A percentile compares a stretch with the other conserved stretches of the same genome.
These are phyloP conservation scores for Cyberlindnera bimundalis DNA, from an alignment of 805 yeast species.

Conservation along the genomic window DNA sequence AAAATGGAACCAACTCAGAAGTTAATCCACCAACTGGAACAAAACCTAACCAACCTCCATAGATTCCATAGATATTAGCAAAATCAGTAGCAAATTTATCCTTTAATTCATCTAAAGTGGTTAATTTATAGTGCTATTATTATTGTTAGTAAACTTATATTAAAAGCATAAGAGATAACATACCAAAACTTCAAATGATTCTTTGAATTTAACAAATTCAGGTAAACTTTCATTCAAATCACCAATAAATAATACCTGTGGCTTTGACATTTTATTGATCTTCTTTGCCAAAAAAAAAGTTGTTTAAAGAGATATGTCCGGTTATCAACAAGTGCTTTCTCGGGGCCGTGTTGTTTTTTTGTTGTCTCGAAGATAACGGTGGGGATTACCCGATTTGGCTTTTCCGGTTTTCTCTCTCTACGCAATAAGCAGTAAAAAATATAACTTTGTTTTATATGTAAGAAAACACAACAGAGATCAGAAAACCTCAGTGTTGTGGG, in stretches of 20 bases:
- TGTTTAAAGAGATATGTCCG: too few species aligned
- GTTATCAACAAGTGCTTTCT: too few species aligned
- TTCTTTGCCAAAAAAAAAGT: neutral
- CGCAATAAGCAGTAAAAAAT: too few species aligned
- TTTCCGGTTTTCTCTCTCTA: too few species aligned
- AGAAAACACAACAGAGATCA: too few species aligned
- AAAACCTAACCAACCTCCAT: slow-evolving; percentile 60
- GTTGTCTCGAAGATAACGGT: too few species aligned
- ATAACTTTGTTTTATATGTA: too few species aligned
- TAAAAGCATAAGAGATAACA: slow-evolving; percentile 1
- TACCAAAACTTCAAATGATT: slow-evolving; percentile 35
- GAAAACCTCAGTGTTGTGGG: too few species aligned
- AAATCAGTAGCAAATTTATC: slow-evolving; percentile 35
- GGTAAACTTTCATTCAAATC: slow-evolving; percentile 37
- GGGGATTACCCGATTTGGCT: too few species aligned
- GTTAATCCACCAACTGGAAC: slow-evolving; percentile 48
- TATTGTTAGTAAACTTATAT: slow-evolving; percentile 5
- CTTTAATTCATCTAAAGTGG: slow-evolving; percentile 38
- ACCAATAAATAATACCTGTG: slow-evolving; percentile 39
- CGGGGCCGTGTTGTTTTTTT: too few species aligned
- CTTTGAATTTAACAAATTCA: slow-evolving; percentile 35
- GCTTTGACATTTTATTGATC: slow-evolving; percentile 10
- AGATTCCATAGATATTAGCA: slow-evolving; percentile 45
- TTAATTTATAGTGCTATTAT: slow-evolving; percentile 29
- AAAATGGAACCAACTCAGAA: slow-evolving; percentile 37